Evolutionary conservation across 2,329 filamentous ascomycete species (phyloP).

Genomic region (Penicillium sp.): DNA sequence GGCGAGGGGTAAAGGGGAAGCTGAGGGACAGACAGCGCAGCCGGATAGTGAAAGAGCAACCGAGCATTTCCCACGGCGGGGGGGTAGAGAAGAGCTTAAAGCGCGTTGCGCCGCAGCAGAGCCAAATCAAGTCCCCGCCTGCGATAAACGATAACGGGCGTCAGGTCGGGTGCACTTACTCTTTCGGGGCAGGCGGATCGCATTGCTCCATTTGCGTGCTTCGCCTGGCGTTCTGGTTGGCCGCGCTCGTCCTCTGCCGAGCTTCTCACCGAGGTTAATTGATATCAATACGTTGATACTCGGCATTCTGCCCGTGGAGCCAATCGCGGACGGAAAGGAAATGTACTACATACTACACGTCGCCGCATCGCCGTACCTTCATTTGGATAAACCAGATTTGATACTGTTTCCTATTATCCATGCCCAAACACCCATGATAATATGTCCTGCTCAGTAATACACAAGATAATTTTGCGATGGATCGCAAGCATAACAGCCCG

Average conservation of each 20-base stretch:
- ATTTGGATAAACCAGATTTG: too few relatives aligned
- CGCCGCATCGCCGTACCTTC: too few relatives aligned
- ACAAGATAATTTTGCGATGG: too few relatives aligned
- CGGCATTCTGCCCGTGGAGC: too few relatives aligned
- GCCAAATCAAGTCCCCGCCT: constrained; percentile 17
- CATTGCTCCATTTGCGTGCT: constrained; percentile 3
- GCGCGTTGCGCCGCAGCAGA: too few relatives aligned
- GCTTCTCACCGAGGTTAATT: neutral
- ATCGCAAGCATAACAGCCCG: too few relatives aligned
- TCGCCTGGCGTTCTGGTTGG: constrained; percentile 15
- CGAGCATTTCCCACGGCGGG: constrained; percentile 10
- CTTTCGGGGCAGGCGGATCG: constrained; percentile 26
- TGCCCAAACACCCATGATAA: too few relatives aligned
- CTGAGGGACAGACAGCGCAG: constrained; percentile 11
- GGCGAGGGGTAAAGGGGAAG: constrained; percentile 5
- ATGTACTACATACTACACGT: too few relatives aligned
- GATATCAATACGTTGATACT: too few relatives aligned
- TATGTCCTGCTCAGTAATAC: too few relatives aligned
- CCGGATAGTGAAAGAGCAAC: constrained; percentile 8
- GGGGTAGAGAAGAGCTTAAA: constrained; percentile 7
- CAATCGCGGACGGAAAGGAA: too few relatives aligned
- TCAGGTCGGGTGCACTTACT: constrained; percentile 36
- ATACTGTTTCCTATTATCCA: too few relatives aligned
- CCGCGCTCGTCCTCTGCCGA: neutral
- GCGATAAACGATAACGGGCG: constrained; percentile 24